Evolutionary conservation across 176 grass and related monocot species (phyloP).

Genomic region (Lolium rigidum): DNA sequence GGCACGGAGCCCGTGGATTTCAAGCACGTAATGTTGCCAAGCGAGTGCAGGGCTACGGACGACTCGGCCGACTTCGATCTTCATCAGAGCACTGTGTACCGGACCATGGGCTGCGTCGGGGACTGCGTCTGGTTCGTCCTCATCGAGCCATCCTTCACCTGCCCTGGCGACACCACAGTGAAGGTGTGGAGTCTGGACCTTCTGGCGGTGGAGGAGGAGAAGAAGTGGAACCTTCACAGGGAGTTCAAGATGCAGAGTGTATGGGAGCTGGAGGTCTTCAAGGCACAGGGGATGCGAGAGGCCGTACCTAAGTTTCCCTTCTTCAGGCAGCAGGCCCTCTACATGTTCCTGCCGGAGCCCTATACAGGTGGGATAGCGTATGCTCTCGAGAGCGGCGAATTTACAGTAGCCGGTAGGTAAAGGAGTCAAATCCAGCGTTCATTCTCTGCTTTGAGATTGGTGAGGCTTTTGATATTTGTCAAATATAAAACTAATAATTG

Average conservation of each 20-base stretch:
- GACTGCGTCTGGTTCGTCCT: not conserved
- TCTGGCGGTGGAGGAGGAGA: not conserved
- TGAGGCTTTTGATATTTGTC: too few species aligned
- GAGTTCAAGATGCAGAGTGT: not conserved
- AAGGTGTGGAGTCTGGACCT: not conserved
- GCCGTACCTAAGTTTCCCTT: not conserved
- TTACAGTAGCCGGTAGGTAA: too few species aligned
- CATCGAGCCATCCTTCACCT: not conserved
- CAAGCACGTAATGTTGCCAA: not conserved
- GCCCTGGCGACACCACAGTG: not conserved
- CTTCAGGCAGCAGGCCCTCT: not conserved
- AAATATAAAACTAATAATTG: too few species aligned
- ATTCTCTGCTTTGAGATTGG: too few species aligned
- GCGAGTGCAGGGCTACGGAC: not conserved
- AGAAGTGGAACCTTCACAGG: not conserved
- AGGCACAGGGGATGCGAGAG: not conserved
- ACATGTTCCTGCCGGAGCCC: not conserved
- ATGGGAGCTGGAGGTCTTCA: not conserved
- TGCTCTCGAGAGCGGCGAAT: too few species aligned
- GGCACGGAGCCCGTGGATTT: not conserved
- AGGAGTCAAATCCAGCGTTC: too few species aligned
- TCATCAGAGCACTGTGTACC: not conserved
- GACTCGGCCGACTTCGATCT: too few species aligned
- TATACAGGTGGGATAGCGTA: not conserved
- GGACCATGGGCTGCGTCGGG: not conserved